Base-by-base conservation (phyloP, 202 grass and related monocot species). In the Dendrocalamus latiflorus region DNA sequence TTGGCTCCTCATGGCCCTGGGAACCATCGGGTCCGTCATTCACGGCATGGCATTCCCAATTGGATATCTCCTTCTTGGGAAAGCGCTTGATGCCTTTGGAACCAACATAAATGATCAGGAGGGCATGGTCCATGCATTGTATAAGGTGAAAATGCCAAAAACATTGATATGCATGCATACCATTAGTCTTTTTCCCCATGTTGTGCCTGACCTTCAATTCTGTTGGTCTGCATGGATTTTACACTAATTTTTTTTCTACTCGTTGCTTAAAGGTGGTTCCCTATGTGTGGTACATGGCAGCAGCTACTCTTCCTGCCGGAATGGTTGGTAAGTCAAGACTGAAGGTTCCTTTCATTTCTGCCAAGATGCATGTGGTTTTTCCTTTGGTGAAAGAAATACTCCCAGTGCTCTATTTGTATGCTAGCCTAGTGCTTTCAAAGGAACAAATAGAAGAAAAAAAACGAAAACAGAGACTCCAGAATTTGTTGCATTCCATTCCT, bases 281-380 rank as follows among this genome's bases (percentile, higher is more conserved):
- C 14, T 93, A 57, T 74, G 91, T 90, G 50, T 93, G 91, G 91
- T 93, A 90, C 57, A 93, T 93, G 91, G 91, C 91, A 16, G 77
- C 42, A 83, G 91, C 91, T 72, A 93, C 91, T 55, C 53, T 93
- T 80, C 91, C 91, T 77, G 91, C 88, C 5, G 91, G 91, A 81
- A 90, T 93, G 55, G 74, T 90, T 57, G 91, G 91, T 90, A 83
- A 75, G 88, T 88, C 44, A 30, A 85, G 36, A 13, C 3, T 68
- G 17, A 41, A 57, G 50, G n/a, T 8, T 14, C 24, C 28, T 56
- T 87, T 12, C 6, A 39, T 73, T 83, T 80, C 30, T 78, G 63
- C 21, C 6, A 82, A 55, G 47, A 62, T 68, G 42, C 9, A 72
- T 72, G 20, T n/a, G 3, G 8, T 7, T 63, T 78, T 45, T 50